These are phyloP conservation scores for Macrolepiota fuliginosa DNA, from an alignment of 768 basidiomycete genomes.

Conservation along the genomic window DNA sequence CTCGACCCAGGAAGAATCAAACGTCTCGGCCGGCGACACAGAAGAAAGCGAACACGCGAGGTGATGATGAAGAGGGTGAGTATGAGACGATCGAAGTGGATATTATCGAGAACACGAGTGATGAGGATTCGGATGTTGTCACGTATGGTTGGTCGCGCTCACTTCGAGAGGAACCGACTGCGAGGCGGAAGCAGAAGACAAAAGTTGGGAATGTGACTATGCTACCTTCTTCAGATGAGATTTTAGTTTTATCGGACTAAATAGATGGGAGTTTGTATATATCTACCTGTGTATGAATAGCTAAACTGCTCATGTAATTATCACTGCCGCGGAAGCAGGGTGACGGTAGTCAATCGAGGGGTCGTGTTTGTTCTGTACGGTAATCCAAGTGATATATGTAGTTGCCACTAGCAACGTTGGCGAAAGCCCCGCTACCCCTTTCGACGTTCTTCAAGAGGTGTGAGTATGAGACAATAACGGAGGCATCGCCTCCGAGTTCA, in stretches of 20 bases:
- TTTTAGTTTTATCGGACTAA: conserved; percentile 4
- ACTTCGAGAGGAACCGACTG: conserved; percentile 24
- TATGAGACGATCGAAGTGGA: conserved; percentile 3
- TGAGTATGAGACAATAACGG: conserved; percentile 42
- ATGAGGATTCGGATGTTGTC: conserved; percentile 19
- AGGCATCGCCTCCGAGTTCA: conserved; percentile 48
- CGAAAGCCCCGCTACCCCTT: conserved; percentile 37
- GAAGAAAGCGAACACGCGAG: background rate
- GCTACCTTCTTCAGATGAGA: background rate
- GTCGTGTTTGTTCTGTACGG: conserved; percentile 45
- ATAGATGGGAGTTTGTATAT: background rate
- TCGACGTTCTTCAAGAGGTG: conserved; percentile 35
- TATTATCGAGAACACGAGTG: conserved; percentile 15
- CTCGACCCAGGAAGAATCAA: background rate
- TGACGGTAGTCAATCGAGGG: conserved; percentile 43
- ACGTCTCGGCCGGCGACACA: background rate
- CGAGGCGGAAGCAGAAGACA: conserved; percentile 23
- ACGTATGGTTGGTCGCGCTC: conserved; percentile 32
- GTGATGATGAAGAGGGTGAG: background rate
- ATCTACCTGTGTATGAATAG: background rate
- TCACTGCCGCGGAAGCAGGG: background rate
- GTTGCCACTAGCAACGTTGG: conserved; percentile 42
- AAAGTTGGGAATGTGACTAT: conserved; percentile 8
- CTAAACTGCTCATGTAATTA: background rate
- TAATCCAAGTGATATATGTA: conserved; percentile 43